phyloP scores from a whole-genome alignment of 108 stramenopile species.

The Nitzschia inconspicua region DNA sequence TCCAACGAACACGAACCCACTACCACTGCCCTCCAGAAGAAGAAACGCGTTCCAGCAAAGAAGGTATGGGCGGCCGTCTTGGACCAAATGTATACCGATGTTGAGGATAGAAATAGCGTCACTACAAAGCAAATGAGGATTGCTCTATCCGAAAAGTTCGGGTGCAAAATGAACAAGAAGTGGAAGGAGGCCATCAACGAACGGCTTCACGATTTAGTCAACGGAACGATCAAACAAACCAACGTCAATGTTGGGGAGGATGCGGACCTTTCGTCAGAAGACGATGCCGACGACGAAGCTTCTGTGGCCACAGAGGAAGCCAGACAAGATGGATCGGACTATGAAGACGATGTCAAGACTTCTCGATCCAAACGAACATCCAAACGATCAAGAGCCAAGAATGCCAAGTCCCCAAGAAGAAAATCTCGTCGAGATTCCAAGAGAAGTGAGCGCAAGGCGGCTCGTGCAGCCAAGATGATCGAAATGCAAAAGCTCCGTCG shows the following conservation, averaged over 20 bases:
- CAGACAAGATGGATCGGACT: constrained; percentile 1
- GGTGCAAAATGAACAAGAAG: constrained; percentile 9
- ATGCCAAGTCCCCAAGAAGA: constrained; percentile 11
- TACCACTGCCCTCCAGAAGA: constrained; percentile 3
- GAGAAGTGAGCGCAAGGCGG: constrained; percentile 22
- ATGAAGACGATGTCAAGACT: constrained; percentile 4
- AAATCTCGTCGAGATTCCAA: not conserved
- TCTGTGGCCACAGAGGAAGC: not conserved
- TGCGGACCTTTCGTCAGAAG: constrained; percentile 6
- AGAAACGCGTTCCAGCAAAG: not conserved
- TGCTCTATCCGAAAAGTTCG: constrained; percentile 17
- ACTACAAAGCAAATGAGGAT: constrained; percentile 18
- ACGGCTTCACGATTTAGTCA: constrained; percentile 19
- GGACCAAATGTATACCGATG: constrained; percentile 17
- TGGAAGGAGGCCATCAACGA: constrained; percentile 5
- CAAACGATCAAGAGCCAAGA: not conserved
- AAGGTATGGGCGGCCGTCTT: constrained; percentile 6
- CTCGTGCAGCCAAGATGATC: constrained; percentile 13
- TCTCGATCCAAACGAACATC: not conserved
- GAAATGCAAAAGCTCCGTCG: constrained; percentile 32
- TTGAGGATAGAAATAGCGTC: constrained; percentile 20
- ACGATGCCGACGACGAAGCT: constrained; percentile 19
- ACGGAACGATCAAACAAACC: not conserved
- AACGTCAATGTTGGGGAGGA: constrained; percentile 5
- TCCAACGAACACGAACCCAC: constrained; percentile 4